Evolutionary conservation across 2,329 filamentous ascomycete genomes (phyloP), one percentile per base, ranked within the genome.

Genomic region (Claviceps monticola): DNA sequence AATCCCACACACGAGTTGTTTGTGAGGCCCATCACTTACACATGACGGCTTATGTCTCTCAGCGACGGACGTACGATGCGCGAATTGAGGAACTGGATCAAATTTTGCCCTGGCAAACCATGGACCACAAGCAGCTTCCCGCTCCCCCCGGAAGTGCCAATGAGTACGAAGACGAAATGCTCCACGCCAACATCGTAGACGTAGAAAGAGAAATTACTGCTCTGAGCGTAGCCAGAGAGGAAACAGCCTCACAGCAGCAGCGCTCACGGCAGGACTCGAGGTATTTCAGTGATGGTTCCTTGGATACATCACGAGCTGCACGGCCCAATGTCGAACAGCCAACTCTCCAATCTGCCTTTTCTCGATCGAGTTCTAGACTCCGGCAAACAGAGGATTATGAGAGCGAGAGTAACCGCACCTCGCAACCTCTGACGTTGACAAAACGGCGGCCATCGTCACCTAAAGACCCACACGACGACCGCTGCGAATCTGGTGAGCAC

Each of bases 11-110:
- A 37, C 17, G 14, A 37, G n/a, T 47, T 11, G 52, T 50, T 46
- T 41, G 37, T 21, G n/a, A 19, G 16, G 2, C 42, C 23, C 7
- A 14, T 11, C 2, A 8, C 38, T 37, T 11, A 50, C 53, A 14
- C 26, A 19, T 44, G 49, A 38, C 42, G 5, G 37, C 21, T 26
- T 34, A 19, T 37, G 38, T 16, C 16, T 16, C 2, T 14, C 39
- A 94, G 88, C 83, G 88, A 61, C 82, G 84, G 57, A 96, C 91
- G 1, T 98, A 98, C 66, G 88, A 84, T 49, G 88, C 84, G 53
- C 84, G 93, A 51, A 95, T 97, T 58, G 83, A 84, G 47, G 93
- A 98, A 65, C 73, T 98, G 42, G 80, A 86, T 60, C 82, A 84
- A 56, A 79, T 93, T 61, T 72, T 82, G 58, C 74, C 81, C 66